These are phyloP conservation scores for Didymella exigua DNA, from an alignment of 2,329 filamentous ascomycete species.

Conservation along the genomic window DNA sequence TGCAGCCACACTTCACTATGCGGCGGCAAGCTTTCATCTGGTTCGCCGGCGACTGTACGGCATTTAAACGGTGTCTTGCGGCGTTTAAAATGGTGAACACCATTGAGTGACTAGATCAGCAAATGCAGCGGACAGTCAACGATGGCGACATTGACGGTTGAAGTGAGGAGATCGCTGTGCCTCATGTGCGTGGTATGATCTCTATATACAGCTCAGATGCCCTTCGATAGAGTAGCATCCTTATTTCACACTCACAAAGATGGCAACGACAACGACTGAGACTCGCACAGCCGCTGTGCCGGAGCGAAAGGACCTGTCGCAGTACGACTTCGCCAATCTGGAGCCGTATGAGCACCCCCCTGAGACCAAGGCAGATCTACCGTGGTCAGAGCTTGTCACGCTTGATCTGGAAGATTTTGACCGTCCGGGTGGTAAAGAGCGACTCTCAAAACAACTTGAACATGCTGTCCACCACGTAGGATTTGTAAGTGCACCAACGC, in stretches of 20 bases:
- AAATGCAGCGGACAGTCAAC: background rate
- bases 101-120: background rate
- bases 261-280: slow-evolving; percentile 30
- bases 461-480: slow-evolving; percentile 60
- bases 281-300: slow-evolving; percentile 5
- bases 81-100: background rate
- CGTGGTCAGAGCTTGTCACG: slow-evolving; percentile 64
- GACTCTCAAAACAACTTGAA: slow-evolving; percentile 60
- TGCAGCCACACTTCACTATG: no score
- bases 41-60: background rate
- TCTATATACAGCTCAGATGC: background rate
- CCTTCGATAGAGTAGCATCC: background rate
- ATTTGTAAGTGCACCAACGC: slow-evolving; percentile 25
- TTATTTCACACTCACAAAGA: slow-evolving; percentile 1
- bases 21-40: background rate
- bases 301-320: slow-evolving; percentile 18
- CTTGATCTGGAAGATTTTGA: slow-evolving; percentile 63
- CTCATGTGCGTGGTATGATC: background rate
- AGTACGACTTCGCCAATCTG: slow-evolving; percentile 43
- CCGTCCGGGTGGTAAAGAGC: slow-evolving; percentile 60
- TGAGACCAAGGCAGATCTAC: slow-evolving; percentile 54
- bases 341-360: slow-evolving; percentile 53
- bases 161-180: background rate
- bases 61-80: background rate
- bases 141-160: slow-evolving; percentile 5